Conservation (phyloP, 108 stramenopile species). For the Skeletonema potamos region DNA sequence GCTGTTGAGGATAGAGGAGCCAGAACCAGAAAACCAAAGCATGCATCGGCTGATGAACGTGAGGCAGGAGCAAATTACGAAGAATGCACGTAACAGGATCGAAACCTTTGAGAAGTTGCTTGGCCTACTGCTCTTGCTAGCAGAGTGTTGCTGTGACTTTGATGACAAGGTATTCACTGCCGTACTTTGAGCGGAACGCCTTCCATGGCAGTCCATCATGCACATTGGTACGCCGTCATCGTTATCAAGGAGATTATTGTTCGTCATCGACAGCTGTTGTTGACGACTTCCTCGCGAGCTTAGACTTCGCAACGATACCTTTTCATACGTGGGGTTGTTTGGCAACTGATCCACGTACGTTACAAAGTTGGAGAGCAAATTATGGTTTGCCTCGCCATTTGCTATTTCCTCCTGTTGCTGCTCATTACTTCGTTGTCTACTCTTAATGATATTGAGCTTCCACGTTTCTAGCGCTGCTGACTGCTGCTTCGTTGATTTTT, state of each 20-base stretch:
- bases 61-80: constrained; percentile 19
- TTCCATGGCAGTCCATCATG: neutral
- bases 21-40: constrained; percentile 1
- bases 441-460: neutral
- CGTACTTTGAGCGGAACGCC: neutral
- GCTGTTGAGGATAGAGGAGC: neutral
- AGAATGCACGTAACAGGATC: constrained; percentile 7
- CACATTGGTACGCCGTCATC: constrained; percentile 4
- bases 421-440: neutral
- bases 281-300: neutral
- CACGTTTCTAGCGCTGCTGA: neutral
- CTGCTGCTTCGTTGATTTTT: neutral
- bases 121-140: neutral
- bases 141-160: neutral
- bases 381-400: neutral
- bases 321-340: neutral
- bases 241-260: neutral
- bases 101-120: neutral
- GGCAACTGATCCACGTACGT: constrained; percentile 18
- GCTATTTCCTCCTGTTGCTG: neutral
- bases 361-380: constrained; percentile 21
- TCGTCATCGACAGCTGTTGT: neutral
- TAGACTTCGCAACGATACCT: neutral
- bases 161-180: neutral
- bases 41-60: constrained; percentile 20